Conservation (phyloP, 495 filamentous ascomycete species). For the Penicillium crystallinum region DNA sequence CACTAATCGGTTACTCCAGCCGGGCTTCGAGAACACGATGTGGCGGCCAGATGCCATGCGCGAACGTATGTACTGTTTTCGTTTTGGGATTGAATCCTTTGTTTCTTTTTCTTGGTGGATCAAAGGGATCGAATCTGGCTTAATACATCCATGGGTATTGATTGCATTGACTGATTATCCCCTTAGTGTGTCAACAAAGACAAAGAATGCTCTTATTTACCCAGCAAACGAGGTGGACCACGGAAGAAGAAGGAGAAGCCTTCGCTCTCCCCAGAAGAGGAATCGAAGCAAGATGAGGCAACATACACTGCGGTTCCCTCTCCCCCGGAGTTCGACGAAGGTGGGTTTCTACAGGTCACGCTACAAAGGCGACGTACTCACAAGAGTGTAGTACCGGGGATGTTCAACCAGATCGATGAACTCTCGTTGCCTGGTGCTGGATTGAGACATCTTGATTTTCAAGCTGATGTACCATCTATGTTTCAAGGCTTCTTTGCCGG, state of each 20-base stretch:
- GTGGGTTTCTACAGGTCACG: slow-evolving; percentile 19
- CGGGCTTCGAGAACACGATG: slow-evolving; percentile 55
- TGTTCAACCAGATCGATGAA: slow-evolving; percentile 42
- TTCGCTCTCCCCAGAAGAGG: slow-evolving; percentile 20
- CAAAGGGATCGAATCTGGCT: neutral
- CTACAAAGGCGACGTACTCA: slow-evolving; percentile 5
- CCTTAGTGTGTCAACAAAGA: slow-evolving; percentile 48
- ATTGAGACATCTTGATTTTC: slow-evolving; percentile 37
- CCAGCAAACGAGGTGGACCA: slow-evolving; percentile 53
- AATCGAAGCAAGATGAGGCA: slow-evolving; percentile 18
- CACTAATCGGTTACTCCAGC: slow-evolving; percentile 26
- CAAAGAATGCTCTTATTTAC: slow-evolving; percentile 50
- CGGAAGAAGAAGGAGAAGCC: slow-evolving; percentile 42
- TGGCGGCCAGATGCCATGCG: slow-evolving; percentile 52
- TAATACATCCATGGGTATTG: neutral
- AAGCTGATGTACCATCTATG: slow-evolving; percentile 33
- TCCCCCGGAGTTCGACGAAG: slow-evolving; percentile 29
- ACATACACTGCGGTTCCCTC: slow-evolving; percentile 18
- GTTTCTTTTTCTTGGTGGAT: neutral
- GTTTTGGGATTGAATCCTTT: neutral
- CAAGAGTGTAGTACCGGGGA: slow-evolving; percentile 23
- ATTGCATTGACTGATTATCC: neutral
- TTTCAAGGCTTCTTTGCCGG: slow-evolving; percentile 33
- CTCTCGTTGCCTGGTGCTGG: slow-evolving; percentile 42
- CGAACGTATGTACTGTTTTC: slow-evolving; percentile 42